Evolutionary conservation across 371 early-diverging fungal genomes (phyloP).

Genomic region (Lichtheimia corymbifera): DNA sequence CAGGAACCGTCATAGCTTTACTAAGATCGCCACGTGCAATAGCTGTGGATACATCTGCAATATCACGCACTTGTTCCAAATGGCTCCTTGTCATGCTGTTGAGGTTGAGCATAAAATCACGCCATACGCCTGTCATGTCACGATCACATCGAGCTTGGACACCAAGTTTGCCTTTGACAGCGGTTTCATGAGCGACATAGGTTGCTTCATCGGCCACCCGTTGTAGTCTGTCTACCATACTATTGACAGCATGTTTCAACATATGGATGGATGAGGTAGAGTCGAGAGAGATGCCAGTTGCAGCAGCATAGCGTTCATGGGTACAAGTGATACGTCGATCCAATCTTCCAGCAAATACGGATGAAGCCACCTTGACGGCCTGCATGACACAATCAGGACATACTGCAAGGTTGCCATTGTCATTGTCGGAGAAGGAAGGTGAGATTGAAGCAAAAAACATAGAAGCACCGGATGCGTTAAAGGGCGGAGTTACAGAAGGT

Average conservation of each 20-base stretch:
- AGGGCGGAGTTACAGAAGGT: slow-evolving; percentile 28
- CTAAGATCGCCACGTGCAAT: slow-evolving; percentile 71
- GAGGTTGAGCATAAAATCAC: background rate
- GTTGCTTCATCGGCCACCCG: slow-evolving; percentile 58
- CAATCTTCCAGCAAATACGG: slow-evolving; percentile 52
- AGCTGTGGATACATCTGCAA: slow-evolving; percentile 64
- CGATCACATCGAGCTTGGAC: background rate
- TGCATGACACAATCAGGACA: slow-evolving; percentile 49
- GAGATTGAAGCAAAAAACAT: slow-evolving; percentile 32
- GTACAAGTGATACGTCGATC: slow-evolving; percentile 45
- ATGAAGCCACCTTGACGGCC: slow-evolving; percentile 50
- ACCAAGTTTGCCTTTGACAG: slow-evolving; percentile 30
- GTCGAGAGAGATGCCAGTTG: slow-evolving; percentile 17
- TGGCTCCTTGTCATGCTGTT: slow-evolving; percentile 7
- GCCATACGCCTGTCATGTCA: slow-evolving; percentile 2
- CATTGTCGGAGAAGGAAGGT: slow-evolving; percentile 18
- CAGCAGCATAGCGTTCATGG: slow-evolving; percentile 33
- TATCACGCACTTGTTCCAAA: slow-evolving; percentile 51
- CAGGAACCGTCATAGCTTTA: slow-evolving; percentile 58
- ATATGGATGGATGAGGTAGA: slow-evolving; percentile 40
- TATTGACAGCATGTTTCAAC: slow-evolving; percentile 61
- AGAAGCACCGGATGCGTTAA: slow-evolving; percentile 29
- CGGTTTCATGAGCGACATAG: slow-evolving; percentile 63
- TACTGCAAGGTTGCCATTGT: slow-evolving; percentile 35
- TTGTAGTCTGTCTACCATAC: slow-evolving; percentile 64